Percentiles rank a stretch among this genome's conserved stretches.
Evolutionary conservation across 768 basidiomycete species (phyloP).

Genomic region (Tulasnella sp.): DNA sequence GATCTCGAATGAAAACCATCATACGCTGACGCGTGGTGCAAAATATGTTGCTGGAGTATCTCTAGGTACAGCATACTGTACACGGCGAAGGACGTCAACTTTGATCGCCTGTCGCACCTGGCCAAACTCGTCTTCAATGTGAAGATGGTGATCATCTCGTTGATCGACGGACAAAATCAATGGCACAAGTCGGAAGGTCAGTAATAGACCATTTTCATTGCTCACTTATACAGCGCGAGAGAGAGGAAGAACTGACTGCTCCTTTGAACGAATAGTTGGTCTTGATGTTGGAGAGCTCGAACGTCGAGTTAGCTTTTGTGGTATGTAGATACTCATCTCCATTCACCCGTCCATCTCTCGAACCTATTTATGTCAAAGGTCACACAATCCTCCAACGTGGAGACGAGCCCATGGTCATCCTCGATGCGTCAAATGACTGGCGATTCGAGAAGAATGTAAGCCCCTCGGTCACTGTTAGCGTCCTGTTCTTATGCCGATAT

Average conservation of each 20-base stretch:
- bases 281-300: conserved; percentile 35
- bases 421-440: conserved; percentile 77
- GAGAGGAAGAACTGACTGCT: not conserved
- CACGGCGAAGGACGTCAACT: conserved; percentile 76
- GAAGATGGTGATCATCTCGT: conserved; percentile 68
- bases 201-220: conserved; percentile 21
- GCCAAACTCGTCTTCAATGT: conserved; percentile 89
- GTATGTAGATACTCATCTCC: too few species aligned
- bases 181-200: conserved; percentile 88
- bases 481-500: too few species aligned
- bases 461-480: too few species aligned
- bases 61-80: conserved; percentile 79
- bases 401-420: conserved; percentile 77
- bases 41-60: not conserved
- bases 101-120: conserved; percentile 87
- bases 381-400: conserved; percentile 71
- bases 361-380: too few species aligned
- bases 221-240: too few species aligned
- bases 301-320: conserved; percentile 64
- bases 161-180: conserved; percentile 80
- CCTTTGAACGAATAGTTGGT: conserved; percentile 32
- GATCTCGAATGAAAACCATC: too few species aligned
- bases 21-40: too few species aligned
- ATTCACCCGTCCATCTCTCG: too few species aligned
- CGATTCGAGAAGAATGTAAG: conserved; percentile 73